These are phyloP conservation scores for Farysia itapuensis DNA, from an alignment of 1,284 basidiomycete species.

Conservation along the genomic window DNA sequence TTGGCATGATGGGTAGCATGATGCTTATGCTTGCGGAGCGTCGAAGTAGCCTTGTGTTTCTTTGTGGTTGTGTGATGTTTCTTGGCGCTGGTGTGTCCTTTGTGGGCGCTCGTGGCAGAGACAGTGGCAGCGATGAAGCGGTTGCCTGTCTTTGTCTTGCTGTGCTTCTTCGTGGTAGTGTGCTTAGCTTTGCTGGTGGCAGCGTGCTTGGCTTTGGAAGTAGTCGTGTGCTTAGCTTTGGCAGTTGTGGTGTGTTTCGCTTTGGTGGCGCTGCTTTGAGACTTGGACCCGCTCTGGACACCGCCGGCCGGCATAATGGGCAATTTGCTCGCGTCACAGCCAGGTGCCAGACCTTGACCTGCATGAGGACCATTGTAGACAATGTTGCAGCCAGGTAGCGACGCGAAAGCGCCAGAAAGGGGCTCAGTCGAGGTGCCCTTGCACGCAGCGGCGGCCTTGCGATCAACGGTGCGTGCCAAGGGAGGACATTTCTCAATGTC, in stretches of 20 bases:
- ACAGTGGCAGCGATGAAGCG: no score
- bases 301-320: constrained; percentile 9
- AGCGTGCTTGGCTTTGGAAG: no score
- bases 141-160: no score
- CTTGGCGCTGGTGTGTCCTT: no score
- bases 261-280: background rate
- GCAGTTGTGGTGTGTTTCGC: background rate
- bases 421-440: constrained; percentile 5
- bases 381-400: constrained; percentile 38
- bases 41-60: no score
- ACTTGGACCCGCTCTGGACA: background rate
- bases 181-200: no score
- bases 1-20: no score
- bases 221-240: no score
- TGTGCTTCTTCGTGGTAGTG: no score
- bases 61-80: no score
- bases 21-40: no score
- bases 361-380: constrained; percentile 33
- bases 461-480: constrained; percentile 15
- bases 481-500: constrained; percentile 63
- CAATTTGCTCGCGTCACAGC: constrained; percentile 25
- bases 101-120: no score
- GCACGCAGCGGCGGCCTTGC: constrained; percentile 4
- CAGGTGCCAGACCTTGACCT: constrained; percentile 22
- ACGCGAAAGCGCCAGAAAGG: constrained; percentile 2